A percentile compares a stretch with the other conserved stretches of the same genome.
Evolutionary conservation across 1,284 basidiomycete genomes (phyloP).

Genomic region (Coniferiporia sulphurascens): DNA sequence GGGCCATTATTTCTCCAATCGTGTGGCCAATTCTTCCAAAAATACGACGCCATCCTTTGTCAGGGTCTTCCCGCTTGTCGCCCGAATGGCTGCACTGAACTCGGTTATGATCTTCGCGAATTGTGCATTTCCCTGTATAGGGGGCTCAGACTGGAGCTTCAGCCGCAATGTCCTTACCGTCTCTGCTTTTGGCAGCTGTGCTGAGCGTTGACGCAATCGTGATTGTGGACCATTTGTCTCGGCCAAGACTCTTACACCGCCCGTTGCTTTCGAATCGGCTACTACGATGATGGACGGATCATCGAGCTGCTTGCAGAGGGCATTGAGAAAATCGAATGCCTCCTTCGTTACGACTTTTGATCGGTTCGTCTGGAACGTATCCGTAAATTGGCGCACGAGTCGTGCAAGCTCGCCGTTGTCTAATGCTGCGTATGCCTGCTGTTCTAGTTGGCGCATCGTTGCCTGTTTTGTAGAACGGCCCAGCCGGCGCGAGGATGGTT

Average conservation of each 20-base stretch:
- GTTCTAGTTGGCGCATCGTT: conserved; percentile 44
- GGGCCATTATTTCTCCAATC: conserved; percentile 34
- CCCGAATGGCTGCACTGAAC: conserved; percentile 55
- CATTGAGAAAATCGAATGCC: conserved; percentile 62
- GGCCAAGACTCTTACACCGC: conserved; percentile 41
- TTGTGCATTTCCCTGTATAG: neutral
- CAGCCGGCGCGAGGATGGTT: conserved; percentile 28
- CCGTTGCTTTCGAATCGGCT: conserved; percentile 21
- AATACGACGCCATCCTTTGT: conserved; percentile 60
- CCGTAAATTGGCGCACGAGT: conserved; percentile 52
- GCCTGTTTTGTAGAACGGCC: conserved; percentile 46
- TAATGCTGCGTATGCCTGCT: conserved; percentile 38
- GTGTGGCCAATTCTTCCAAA: conserved; percentile 51
- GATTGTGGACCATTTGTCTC: neutral
- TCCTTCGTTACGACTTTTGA: conserved; percentile 66
- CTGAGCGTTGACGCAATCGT: neutral
- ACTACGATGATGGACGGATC: conserved; percentile 55
- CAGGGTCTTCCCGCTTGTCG: conserved; percentile 39
- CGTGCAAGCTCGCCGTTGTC: conserved; percentile 50
- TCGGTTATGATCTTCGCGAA: conserved; percentile 8
- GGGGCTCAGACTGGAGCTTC: conserved; percentile 1
- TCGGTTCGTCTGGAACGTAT: conserved; percentile 53
- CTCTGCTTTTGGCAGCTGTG: neutral
- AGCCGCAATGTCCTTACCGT: conserved; percentile 11
- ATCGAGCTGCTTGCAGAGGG: conserved; percentile 60